These are phyloP conservation scores for Clitopilus hobsonii DNA, from an alignment of 768 basidiomycete species.

Conservation along the genomic window DNA sequence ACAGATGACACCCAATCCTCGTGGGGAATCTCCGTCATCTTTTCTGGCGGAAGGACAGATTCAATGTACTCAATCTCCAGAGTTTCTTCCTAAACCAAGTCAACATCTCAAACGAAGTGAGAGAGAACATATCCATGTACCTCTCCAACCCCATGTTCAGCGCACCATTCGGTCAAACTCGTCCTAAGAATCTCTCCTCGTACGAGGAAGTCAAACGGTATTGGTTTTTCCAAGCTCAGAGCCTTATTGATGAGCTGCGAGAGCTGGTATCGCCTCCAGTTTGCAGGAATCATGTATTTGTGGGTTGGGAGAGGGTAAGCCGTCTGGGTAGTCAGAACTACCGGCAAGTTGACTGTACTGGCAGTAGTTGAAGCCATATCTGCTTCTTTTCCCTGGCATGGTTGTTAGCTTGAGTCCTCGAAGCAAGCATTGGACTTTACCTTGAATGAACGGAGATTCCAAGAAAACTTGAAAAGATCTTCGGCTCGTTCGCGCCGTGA, in stretches of 20 bases:
- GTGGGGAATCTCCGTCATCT: slow-evolving; percentile 73
- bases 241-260: slow-evolving; percentile 97
- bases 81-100: slow-evolving; percentile 66
- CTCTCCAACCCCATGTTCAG: slow-evolving; percentile 66
- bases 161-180: slow-evolving; percentile 70
- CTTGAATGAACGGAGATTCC: no score
- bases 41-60: slow-evolving; percentile 82
- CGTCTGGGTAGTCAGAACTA: slow-evolving; percentile 70
- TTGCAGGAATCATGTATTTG: slow-evolving; percentile 87
- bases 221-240: slow-evolving; percentile 60
- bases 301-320: slow-evolving; percentile 75
- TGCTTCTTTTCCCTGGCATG: no score
- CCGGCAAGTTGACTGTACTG: slow-evolving; percentile 40
- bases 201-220: slow-evolving; percentile 93
- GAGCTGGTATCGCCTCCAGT: slow-evolving; percentile 94
- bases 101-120: neutral
- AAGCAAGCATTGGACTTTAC: no score
- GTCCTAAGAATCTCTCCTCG: slow-evolving; percentile 75
- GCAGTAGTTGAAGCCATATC: slow-evolving; percentile 12
- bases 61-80: slow-evolving; percentile 91
- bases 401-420: no score
- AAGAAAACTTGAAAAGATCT: no score
- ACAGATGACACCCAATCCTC: slow-evolving; percentile 94
- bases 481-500: no score
- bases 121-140: slow-evolving; percentile 33